Evolutionary conservation across 805 yeast genomes (phyloP), one percentile per base, ranked within the genome.

Genomic region (Candida pseudofarinosa): DNA sequence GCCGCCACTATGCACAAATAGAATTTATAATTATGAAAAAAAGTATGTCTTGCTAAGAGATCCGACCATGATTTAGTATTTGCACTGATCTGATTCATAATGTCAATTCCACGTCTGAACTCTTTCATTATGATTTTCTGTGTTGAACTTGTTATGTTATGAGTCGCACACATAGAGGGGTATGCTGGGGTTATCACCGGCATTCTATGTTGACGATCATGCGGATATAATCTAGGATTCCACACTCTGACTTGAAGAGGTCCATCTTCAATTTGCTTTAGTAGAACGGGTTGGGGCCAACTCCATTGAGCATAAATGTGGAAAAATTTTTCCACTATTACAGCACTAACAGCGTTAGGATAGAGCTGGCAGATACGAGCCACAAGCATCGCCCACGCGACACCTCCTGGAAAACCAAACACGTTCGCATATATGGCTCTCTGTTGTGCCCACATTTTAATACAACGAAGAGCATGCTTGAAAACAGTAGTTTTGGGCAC

Each of bases 371-470:
- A 93, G 20, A 93, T 88, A 54, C 99, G 76, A 1, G 98, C 99
- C n/a, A 90, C 97, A 33, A 93, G 64, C 97, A 93, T 93, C 0
- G 99, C 99, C 99, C 99, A 93, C 1, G 99, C 99, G 38, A 93
- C 99, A 63, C 99, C 99, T 56, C 99, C 99, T 1, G 98, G 99
- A 65, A 91, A 93, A 0, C 99, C 99, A 75, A 85, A 88, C 36
- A 93, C 85, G 58, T 93, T 93, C 4, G 88, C 97, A 65, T 93
- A 93, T 13, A 93, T 79, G 0, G 97, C 98, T 39, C 98, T 76
- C 55, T 89, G 80, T 59, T 89, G 91, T 0, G 99, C 99, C 99
- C 99, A 93, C 56, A 93, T 73, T 63, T 93, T 93, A 49, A 93
- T 86, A 13, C 96, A 90, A 50, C 99, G 73, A 44, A 93, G 69